phyloP scores from a whole-genome alignment of 2,329 filamentous ascomycete species.

The Zasmidium angulare region DNA sequence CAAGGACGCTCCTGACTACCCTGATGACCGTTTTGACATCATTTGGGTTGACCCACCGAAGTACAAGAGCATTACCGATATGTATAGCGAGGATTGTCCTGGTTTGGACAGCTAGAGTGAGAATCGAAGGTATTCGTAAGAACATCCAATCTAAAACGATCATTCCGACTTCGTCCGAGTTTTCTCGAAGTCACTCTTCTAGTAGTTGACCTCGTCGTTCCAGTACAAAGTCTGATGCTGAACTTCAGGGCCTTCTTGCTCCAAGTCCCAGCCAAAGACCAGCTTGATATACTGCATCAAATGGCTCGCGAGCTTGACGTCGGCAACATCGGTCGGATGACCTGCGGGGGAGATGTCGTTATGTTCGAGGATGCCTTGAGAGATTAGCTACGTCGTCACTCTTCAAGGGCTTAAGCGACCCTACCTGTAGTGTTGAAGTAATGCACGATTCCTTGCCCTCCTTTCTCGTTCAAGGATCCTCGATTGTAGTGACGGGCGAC shows the following conservation, averaged over 20 bases:
- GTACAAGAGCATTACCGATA: constrained; percentile 48
- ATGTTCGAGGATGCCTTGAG: constrained; percentile 58
- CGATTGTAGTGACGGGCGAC: constrained; percentile 47
- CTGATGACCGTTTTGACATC: constrained; percentile 48
- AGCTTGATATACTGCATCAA: constrained; percentile 4
- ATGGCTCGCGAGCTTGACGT: constrained; percentile 58
- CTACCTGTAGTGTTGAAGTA: constrained; percentile 58
- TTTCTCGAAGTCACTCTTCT: too few relatives aligned
- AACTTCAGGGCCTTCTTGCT: not conserved
- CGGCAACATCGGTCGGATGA: constrained; percentile 62
- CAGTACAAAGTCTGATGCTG: not conserved
- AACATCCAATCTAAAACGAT: too few relatives aligned
- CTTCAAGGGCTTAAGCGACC: not conserved
- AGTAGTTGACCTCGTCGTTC: not conserved
- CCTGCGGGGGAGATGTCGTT: constrained; percentile 60
- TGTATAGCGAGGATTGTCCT: constrained; percentile 54
- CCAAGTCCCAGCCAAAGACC: constrained; percentile 2
- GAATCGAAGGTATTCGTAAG: not conserved
- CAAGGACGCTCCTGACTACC: constrained; percentile 51
- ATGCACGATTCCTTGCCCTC: constrained; percentile 52
- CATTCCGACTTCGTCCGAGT: too few relatives aligned
- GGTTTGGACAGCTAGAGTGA: constrained; percentile 47
- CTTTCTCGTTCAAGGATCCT: constrained; percentile 41
- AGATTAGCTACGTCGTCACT: not conserved
- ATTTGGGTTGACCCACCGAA: constrained; percentile 59